These are phyloP conservation scores for Fagopyrum tataricum DNA, from an alignment of 148 eudicot genomes.

Conservation along the genomic window DNA sequence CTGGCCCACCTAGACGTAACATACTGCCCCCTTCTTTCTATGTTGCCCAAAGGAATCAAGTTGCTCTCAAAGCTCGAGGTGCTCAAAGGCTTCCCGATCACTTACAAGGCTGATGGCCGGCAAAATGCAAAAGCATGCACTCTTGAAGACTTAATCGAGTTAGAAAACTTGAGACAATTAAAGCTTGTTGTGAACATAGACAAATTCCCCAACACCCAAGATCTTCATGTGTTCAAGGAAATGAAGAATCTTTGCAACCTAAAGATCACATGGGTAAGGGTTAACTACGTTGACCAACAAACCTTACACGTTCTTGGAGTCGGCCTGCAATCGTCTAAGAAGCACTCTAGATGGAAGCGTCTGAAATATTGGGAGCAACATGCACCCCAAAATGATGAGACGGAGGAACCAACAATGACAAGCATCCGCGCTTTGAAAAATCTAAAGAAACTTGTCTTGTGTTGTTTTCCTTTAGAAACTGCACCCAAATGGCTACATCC, in stretches of 20 bases:
- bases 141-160: constrained; percentile 23
- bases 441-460: constrained; percentile 32
- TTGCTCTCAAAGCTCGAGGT: constrained; percentile 30
- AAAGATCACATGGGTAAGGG: neutral
- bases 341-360: neutral
- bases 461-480: neutral
- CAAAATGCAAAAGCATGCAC: constrained; percentile 17
- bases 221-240: neutral
- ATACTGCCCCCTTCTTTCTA: constrained; percentile 33
- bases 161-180: constrained; percentile 23
- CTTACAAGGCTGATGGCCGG: neutral
- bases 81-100: constrained; percentile 40
- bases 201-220: constrained; percentile 14
- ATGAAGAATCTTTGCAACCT: neutral
- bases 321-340: neutral
- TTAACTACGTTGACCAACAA: neutral
- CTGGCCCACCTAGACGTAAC: constrained; percentile 30
- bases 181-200: constrained; percentile 25
- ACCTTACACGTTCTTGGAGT: neutral
- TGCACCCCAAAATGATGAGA: constrained; percentile 27
- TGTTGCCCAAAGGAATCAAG: constrained; percentile 33
- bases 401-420: neutral
- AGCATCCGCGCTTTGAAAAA: constrained; percentile 3
- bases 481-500: constrained; percentile 16
- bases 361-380: constrained; percentile 10